Conservation (phyloP, 768 basidiomycete genomes). For the Tulasnella sp. region DNA sequence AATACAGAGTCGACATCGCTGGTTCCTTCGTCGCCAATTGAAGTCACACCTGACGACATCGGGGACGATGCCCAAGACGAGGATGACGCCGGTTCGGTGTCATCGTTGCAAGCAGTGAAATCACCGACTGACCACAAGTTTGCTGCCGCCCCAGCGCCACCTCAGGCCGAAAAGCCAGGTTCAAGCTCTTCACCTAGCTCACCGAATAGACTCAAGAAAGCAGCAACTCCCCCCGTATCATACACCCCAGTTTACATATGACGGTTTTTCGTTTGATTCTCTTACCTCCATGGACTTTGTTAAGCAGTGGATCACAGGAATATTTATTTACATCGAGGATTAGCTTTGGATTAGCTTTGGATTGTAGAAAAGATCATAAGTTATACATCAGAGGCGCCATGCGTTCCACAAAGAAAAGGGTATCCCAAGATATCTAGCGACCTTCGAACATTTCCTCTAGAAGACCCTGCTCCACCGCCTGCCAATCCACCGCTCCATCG, state of each 20-base stretch:
- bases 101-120: slow-evolving; percentile 8
- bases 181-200: neutral
- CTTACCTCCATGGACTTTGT: neutral
- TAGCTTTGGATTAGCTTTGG: neutral
- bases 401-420: neutral
- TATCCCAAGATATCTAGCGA: slow-evolving; percentile 11
- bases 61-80: neutral
- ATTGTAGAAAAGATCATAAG: neutral
- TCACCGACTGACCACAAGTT: neutral
- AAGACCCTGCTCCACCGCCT: slow-evolving; percentile 78
- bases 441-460: slow-evolving; percentile 88
- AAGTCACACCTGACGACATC: neutral
- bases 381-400: neutral
- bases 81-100: slow-evolving; percentile 30
- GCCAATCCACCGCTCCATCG: slow-evolving; percentile 84
- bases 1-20: neutral
- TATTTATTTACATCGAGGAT: neutral
- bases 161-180: neutral
- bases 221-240: neutral
- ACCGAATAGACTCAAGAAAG: neutral
- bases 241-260: neutral
- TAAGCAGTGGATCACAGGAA: neutral
- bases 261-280: neutral
- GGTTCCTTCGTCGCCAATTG: slow-evolving; percentile 5
- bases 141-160: neutral